Evolutionary conservation across 1,284 basidiomycete genomes (phyloP), one percentile per base, ranked within the genome.

Genomic region (Athelia psychrophila): DNA sequence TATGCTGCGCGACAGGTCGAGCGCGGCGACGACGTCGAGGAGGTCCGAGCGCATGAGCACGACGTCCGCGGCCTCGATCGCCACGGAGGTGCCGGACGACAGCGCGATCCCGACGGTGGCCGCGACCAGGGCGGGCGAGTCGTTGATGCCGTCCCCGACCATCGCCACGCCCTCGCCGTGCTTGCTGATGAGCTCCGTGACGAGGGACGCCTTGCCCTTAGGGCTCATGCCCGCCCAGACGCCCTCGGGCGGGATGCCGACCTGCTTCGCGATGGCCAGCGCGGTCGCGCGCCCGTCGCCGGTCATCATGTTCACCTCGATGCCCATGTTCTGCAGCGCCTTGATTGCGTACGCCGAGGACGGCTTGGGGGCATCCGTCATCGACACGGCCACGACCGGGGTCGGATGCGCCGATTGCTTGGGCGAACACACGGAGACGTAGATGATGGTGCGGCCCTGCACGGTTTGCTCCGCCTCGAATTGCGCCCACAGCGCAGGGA

Each of bases 111-210:
- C 97, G 27, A 99, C 89, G 2, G 93, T 93, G 0, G 96, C 93
- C 2, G 91, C 92, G 16, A 96, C 95, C 1, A 99, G 85, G 1
- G 96, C 97, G 1, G 95, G 96, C 1, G 95, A 96, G 67, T 99
- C 97, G 69, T 99, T 99, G 74, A 99, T 97, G 18, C 97, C 97
- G 68, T 99, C 97, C 19, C 97, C 97, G 47, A 99, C 95, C 94
- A 97, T 96, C 1, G 93, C 95, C 20, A 96, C 88, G 32, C 85
- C 88, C 22, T 80, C 83, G 2, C 74, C 76, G 46, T 85, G 72
- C 58, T 81, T 80, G 61, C 83, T 78, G 69, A 93, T 88, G 36
- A 97, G 70, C 63, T 94, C 91, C 2, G 82, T 74, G 18, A 98
- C 79, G 52, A 92, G 81, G 18, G 84, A 78, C 0, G 93, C 93